Conservation (phyloP, 2,329 filamentous ascomycete genomes). For the Diplodia mutila region DNA sequence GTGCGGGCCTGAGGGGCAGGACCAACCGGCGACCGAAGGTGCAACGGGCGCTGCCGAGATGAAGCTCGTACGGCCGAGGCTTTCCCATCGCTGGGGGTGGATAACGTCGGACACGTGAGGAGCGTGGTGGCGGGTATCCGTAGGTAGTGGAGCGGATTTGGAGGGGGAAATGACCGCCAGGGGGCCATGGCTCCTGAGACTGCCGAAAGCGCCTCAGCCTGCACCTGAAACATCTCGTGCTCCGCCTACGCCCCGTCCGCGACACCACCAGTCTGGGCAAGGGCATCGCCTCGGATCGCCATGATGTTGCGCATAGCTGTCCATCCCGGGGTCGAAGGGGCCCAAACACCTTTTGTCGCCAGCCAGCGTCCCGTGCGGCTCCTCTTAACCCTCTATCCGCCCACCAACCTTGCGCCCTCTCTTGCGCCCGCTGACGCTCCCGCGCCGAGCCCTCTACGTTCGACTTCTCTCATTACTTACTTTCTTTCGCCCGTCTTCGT, state of each 20-base stretch:
- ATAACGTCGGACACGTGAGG: too few relatives aligned
- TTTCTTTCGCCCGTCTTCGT: conserved; percentile 1
- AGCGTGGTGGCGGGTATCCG: too few relatives aligned
- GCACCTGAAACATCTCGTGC: conserved; percentile 11
- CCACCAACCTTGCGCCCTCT: background rate
- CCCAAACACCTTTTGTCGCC: conserved; percentile 22
- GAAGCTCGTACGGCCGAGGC: conserved; percentile 5
- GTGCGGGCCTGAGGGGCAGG: too few relatives aligned
- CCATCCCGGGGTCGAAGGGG: conserved; percentile 6
- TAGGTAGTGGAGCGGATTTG: background rate
- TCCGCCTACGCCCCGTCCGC: conserved; percentile 5
- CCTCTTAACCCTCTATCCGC: conserved; percentile 1
- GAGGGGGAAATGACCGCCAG: background rate
- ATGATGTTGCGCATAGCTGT: conserved; percentile 15
- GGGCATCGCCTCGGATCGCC: conserved; percentile 12
- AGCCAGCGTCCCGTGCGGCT: conserved; percentile 15
- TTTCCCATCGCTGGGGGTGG: too few relatives aligned
- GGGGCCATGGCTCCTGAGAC: conserved; percentile 8
- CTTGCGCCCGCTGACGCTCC: background rate
- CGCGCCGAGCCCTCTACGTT: conserved; percentile 4
- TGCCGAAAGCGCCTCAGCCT: background rate
- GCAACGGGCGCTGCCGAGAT: background rate
- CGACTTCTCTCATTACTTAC: conserved; percentile 1
- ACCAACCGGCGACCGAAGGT: background rate
- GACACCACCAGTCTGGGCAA: conserved; percentile 15